Percentiles rank a stretch among this genome's conserved stretches.
These are phyloP conservation scores for Xylaria hypoxylon DNA, from an alignment of 2,329 filamentous ascomycete species.

Conservation along the genomic window DNA sequence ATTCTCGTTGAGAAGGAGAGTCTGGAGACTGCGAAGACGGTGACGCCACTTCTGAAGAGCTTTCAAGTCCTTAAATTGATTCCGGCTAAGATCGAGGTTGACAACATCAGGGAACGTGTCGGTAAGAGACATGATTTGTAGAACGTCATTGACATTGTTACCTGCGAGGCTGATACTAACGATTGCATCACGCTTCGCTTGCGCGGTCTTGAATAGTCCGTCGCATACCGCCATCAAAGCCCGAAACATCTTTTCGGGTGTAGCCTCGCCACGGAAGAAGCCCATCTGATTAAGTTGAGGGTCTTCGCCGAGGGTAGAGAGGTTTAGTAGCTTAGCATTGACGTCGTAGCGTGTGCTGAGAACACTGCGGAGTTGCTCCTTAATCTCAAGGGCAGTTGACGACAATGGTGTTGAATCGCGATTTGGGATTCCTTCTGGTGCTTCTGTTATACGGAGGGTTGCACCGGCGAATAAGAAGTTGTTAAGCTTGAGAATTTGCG, in stretches of 20 bases:
- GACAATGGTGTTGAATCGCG: constrained; percentile 58
- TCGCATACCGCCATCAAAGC: constrained; percentile 91
- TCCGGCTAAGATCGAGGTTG: constrained; percentile 89
- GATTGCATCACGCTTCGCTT: constrained; percentile 81
- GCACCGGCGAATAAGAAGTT: constrained; percentile 75
- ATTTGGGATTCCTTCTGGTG: constrained; percentile 57
- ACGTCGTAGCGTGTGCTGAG: constrained; percentile 80
- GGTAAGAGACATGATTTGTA: constrained; percentile 78
- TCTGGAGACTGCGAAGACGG: constrained; percentile 82
- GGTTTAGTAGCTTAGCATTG: constrained; percentile 79
- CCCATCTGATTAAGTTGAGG: constrained; percentile 77
- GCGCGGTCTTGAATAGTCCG: constrained; percentile 75
- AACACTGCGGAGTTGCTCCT: constrained; percentile 75
- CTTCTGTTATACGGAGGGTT: constrained; percentile 66
- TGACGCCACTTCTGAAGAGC: constrained; percentile 80
- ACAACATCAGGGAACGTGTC: constrained; percentile 85
- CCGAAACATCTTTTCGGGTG: constrained; percentile 88
- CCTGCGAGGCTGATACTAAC: constrained; percentile 83
- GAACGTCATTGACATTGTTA: constrained; percentile 81
- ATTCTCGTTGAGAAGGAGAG: constrained; percentile 82
- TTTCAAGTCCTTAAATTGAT: constrained; percentile 76
- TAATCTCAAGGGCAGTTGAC: constrained; percentile 68
- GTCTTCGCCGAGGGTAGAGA: constrained; percentile 82
- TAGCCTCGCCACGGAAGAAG: constrained; percentile 77
- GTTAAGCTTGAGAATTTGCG: constrained; percentile 75